Evolutionary conservation across 768 basidiomycete genomes (phyloP), one percentile per base, ranked within the genome.

Genomic region (Podaxis sp.): DNA sequence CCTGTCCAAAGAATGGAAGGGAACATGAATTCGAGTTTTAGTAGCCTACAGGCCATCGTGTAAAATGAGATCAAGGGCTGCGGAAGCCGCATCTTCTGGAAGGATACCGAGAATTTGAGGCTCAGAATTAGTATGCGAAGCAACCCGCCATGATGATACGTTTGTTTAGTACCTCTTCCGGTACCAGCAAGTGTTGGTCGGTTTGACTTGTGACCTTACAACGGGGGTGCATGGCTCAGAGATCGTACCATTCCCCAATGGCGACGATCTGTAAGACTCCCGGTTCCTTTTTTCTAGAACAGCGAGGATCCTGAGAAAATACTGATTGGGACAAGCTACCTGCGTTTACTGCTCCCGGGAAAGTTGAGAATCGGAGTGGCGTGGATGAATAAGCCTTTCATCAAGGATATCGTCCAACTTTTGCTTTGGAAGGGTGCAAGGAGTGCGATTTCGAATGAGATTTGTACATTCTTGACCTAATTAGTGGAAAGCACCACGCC

Each of bases 381-480:
- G 9, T 15, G 8, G n/a, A 15, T 15, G 43, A n/a, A 46, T 46
- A 15, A 15, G 17, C 43, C 6, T 19, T 7, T 46, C 6, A 19
- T 46, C 43, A 46, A n/a, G 15, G 17, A 46, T 8, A 46, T 19
- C 19, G 8, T 17, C 43, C 43, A 7, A n/a, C 17, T 19, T 19
- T n/a, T 17, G 43, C n/a, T 46, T 19, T 46, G 43, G 19, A 17
- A 7, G 43, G 15, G 15, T 7, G 17, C 43, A 17, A 46, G 17
- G 6, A 17, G 17, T 19, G 17, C 17, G 15, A 41, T 13, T 41
- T 13, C 2, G 40, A 17, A 46, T 5, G 43, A 17, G 19, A 46
- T n/a, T 25, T 98, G 79, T 5, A 99, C 96, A 69, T 98, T 97
- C 71, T 99, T 97, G 12, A 94, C 89, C 67, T 89, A n/a, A 43